Conservation (phyloP, 352 stramenopile species). For the Phytophthora tentaculata region DNA sequence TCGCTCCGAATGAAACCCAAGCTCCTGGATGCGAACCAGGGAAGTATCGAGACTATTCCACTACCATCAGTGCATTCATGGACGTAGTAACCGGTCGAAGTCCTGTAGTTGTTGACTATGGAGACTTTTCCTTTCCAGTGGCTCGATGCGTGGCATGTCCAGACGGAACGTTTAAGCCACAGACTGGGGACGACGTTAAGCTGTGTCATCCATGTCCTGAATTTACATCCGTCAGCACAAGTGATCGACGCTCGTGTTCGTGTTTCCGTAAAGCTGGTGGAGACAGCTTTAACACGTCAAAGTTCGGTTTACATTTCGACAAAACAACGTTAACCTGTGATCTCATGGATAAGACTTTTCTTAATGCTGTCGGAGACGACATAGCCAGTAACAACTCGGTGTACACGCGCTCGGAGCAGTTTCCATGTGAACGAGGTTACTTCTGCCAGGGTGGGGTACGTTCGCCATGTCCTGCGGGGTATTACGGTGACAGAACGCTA, state of each 20-base stretch:
- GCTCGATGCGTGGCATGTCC: slow-evolving; percentile 69
- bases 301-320: slow-evolving; percentile 51
- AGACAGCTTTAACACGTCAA: slow-evolving; percentile 33
- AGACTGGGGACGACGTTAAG: slow-evolving; percentile 45
- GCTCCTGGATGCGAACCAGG: slow-evolving; percentile 34
- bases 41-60: slow-evolving; percentile 32
- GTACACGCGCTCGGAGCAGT: slow-evolving; percentile 52
- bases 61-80: slow-evolving; percentile 39
- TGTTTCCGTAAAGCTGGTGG: slow-evolving; percentile 72
- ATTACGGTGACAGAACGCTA: slow-evolving; percentile 35
- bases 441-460: slow-evolving; percentile 62
- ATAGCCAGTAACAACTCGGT: slow-evolving; percentile 33
- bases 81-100: slow-evolving; percentile 51
- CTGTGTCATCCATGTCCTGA: slow-evolving; percentile 61
- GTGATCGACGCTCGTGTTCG: slow-evolving; percentile 59
- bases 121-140: slow-evolving; percentile 59
- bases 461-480: slow-evolving; percentile 59
- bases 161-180: slow-evolving; percentile 72
- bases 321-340: slow-evolving; percentile 30
- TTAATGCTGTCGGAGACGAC: slow-evolving; percentile 14
- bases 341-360: slow-evolving; percentile 27
- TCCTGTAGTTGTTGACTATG: slow-evolving; percentile 63
- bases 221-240: slow-evolving; percentile 47
- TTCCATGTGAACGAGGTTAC: slow-evolving; percentile 67
- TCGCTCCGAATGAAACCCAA: slow-evolving; percentile 13